Percentiles rank a stretch among this genome's conserved stretches.
phyloP scores from a whole-genome alignment of 805 yeast species.

The Scheffersomyces spartinae region DNA sequence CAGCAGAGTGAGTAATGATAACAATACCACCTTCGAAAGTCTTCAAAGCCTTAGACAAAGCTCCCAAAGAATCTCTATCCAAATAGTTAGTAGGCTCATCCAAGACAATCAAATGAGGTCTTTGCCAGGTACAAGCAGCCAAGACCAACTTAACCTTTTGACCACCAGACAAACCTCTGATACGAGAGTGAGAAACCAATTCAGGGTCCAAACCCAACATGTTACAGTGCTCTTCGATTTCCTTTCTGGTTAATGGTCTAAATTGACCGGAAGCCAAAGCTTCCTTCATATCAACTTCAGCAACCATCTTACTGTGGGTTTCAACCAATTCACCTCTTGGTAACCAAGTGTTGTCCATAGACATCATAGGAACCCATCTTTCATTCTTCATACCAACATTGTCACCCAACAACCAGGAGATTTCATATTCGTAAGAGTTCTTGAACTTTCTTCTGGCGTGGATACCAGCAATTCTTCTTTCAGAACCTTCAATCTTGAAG shows the following conservation, averaged over 20 bases:
- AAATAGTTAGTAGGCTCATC: conserved; percentile 98
- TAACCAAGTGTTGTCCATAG: conserved; percentile 93
- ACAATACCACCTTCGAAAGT: conserved; percentile 99
- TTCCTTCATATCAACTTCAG: conserved; percentile 99
- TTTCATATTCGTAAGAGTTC: conserved; percentile 93
- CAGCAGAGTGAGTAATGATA: conserved; percentile 95
- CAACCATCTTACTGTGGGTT: conserved; percentile 94
- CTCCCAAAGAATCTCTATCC: conserved; percentile 97
- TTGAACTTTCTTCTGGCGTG: conserved; percentile 96
- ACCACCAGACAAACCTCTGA: conserved; percentile 96
- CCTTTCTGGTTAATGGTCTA: conserved; percentile 94
- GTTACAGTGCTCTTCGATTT: conserved; percentile 92
- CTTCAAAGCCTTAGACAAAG: conserved; percentile 92
- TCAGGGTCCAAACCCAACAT: conserved; percentile 97
- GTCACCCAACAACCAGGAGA: conserved; percentile 96
- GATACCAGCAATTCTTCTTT: conserved; percentile 82
- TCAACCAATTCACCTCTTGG: conserved; percentile 75
- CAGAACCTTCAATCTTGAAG: conserved; percentile 76
- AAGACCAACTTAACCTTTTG: conserved; percentile 96
- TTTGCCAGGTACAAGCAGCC: conserved; percentile 99
- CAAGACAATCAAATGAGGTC: conserved; percentile 89
- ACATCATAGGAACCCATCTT: conserved; percentile 76
- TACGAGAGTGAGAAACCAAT: conserved; percentile 95
- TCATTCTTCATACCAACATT: conserved; percentile 78
- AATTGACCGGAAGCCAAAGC: conserved; percentile 99